Evolutionary conservation across 2,329 filamentous ascomycete genomes (phyloP).

Genomic region (Beauveria australis): DNA sequence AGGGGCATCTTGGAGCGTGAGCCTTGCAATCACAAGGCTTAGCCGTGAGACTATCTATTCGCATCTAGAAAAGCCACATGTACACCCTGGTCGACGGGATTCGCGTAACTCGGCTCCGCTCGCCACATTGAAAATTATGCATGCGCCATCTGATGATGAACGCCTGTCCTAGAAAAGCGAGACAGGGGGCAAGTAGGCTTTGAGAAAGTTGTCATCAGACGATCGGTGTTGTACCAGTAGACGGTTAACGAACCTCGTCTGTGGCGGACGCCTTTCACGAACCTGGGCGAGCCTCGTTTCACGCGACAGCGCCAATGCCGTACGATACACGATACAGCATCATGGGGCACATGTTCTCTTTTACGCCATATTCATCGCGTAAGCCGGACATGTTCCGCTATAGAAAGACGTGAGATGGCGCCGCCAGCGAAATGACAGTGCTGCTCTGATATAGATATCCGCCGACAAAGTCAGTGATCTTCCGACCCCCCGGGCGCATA

Average conservation of each 20-base stretch:
- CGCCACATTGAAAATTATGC: neutral
- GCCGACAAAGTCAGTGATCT: neutral
- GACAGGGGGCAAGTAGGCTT: neutral
- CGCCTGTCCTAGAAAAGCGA: neutral
- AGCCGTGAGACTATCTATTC: neutral
- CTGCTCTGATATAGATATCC: neutral
- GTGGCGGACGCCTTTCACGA: neutral
- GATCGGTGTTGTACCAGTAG: neutral
- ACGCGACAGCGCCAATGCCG: neutral
- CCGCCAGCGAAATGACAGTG: neutral
- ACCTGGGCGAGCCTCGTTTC: neutral
- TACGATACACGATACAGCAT: neutral
- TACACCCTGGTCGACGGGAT: neutral
- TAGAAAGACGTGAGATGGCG: neutral
- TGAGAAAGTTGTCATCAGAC: neutral
- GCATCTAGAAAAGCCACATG: constrained; percentile 4
- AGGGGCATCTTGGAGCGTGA: neutral
- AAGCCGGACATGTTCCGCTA: constrained; percentile 1
- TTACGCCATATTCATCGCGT: neutral
- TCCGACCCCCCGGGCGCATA: neutral
- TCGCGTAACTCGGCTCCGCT: constrained; percentile 8
- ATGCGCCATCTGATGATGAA: neutral
- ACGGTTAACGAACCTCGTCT: neutral
- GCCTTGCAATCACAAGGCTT: neutral
- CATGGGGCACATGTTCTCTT: neutral